Conservation (phyloP, 257 asterid species). For the Solanum paucissectum region DNA sequence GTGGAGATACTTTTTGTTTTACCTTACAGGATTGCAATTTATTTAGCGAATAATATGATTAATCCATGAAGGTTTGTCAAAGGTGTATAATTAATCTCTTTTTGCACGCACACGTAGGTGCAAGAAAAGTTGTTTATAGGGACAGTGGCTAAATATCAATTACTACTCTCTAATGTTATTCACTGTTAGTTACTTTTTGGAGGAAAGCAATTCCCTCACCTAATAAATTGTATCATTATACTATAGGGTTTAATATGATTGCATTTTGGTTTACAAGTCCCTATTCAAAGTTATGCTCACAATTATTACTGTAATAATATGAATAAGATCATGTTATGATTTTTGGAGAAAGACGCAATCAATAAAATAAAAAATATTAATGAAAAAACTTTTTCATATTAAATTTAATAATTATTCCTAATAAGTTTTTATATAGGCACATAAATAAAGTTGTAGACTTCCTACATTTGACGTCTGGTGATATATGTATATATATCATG, state of each 20-base stretch:
- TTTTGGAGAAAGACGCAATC: background rate
- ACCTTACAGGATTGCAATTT: background rate
- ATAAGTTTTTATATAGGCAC: background rate
- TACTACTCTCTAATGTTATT: background rate
- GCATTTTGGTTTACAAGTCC: conserved; percentile 32
- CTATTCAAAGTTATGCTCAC: conserved; percentile 27
- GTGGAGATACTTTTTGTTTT: background rate
- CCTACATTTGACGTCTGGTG: background rate
- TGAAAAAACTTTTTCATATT: background rate
- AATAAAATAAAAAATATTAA: background rate
- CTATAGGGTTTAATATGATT: conserved; percentile 20
- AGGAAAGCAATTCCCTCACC: conserved; percentile 13
- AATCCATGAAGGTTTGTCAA: background rate
- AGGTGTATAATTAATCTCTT: conserved; percentile 8
- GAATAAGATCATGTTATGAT: background rate
- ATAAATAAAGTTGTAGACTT: background rate
- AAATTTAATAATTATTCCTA: background rate
- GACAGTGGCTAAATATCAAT: background rate
- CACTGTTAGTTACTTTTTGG: background rate
- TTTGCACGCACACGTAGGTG: conserved; percentile 5
- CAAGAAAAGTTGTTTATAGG: background rate
- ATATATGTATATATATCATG: too few relatives aligned
- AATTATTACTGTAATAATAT: conserved; percentile 7
- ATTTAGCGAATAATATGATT: background rate
- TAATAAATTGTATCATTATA: conserved; percentile 9